These are phyloP conservation scores for Clonostachys sp. DNA, from an alignment of 2,329 filamentous ascomycete species.

Conservation along the genomic window DNA sequence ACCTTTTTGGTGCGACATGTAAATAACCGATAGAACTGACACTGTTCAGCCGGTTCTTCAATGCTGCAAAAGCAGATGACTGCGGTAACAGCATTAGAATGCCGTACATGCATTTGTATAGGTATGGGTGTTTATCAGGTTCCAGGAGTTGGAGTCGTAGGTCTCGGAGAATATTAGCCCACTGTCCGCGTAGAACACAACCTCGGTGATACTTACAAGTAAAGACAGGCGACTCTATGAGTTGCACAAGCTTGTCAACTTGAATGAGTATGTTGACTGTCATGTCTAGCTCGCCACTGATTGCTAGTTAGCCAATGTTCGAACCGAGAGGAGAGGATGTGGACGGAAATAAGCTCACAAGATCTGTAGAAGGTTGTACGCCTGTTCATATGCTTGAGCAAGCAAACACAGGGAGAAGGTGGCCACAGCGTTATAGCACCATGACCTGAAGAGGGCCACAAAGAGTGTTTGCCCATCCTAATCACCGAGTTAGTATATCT, in stretches of 20 bases:
- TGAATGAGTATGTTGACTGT: slow-evolving; percentile 98
- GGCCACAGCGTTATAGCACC: slow-evolving; percentile 97
- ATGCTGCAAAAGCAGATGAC: slow-evolving; percentile 90
- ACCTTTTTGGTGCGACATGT: slow-evolving; percentile 76
- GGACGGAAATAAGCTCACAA: slow-evolving; percentile 55
- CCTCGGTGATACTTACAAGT: slow-evolving; percentile 65
- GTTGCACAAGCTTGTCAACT: slow-evolving; percentile 95
- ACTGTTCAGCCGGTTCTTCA: slow-evolving; percentile 95
- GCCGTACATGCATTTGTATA: slow-evolving; percentile 97
- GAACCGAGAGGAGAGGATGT: neutral
- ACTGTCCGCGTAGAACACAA: neutral
- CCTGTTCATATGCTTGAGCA: slow-evolving; percentile 96
- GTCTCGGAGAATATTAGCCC: slow-evolving; percentile 44
- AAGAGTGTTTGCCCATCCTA: slow-evolving; percentile 95
- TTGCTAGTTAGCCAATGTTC: neutral
- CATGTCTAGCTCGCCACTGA: slow-evolving; percentile 92
- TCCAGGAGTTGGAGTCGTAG: slow-evolving; percentile 91
- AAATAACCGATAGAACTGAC: slow-evolving; percentile 96
- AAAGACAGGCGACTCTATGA: slow-evolving; percentile 95
- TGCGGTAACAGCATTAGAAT: slow-evolving; percentile 97
- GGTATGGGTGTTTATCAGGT: slow-evolving; percentile 87
- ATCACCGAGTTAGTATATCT: slow-evolving; percentile 1
- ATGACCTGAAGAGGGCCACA: slow-evolving; percentile 87
- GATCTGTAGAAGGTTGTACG: slow-evolving; percentile 91
- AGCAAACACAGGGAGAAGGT: slow-evolving; percentile 95